phyloP scores from a whole-genome alignment of 352 stramenopile genomes.

The Hyaloperonospora brassicae region DNA sequence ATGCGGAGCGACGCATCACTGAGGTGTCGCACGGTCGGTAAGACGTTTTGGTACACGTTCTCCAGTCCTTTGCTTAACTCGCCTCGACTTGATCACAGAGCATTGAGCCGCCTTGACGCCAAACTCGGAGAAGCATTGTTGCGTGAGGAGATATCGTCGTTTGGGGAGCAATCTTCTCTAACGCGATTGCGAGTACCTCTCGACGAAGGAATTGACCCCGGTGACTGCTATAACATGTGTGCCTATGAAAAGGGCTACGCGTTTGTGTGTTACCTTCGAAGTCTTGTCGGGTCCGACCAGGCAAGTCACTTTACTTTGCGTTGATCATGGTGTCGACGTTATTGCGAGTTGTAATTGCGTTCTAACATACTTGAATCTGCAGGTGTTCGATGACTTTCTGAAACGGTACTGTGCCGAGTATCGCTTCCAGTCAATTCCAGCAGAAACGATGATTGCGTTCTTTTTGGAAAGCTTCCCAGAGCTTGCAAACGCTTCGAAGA shows the following conservation, averaged over 20 bases:
- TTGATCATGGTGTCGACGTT: neutral
- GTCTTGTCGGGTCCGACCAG: slow-evolving; percentile 52
- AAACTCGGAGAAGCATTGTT: slow-evolving; percentile 66
- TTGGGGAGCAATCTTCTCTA: slow-evolving; percentile 60
- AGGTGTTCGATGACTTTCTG: slow-evolving; percentile 68
- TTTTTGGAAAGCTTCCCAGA: slow-evolving; percentile 63
- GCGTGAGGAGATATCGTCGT: slow-evolving; percentile 56
- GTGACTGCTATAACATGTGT: slow-evolving; percentile 77
- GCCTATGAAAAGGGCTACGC: slow-evolving; percentile 78
- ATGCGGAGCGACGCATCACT: slow-evolving; percentile 64
- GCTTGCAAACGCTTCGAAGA: slow-evolving; percentile 31
- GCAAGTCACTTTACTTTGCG: slow-evolving; percentile 13
- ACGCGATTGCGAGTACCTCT: slow-evolving; percentile 63
- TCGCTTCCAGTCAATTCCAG: slow-evolving; percentile 67
- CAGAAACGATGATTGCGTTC: slow-evolving; percentile 60
- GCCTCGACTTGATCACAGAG: slow-evolving; percentile 15
- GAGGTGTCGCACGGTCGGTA: slow-evolving; percentile 62
- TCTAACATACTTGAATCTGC: neutral
- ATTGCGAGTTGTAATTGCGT: too few relatives aligned
- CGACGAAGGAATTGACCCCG: slow-evolving; percentile 65
- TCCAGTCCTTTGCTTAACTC: neutral
- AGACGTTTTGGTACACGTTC: neutral
- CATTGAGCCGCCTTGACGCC: slow-evolving; percentile 57
- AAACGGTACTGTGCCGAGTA: slow-evolving; percentile 56
- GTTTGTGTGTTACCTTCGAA: slow-evolving; percentile 69